Conservation (phyloP, 306 rosid genomes). For the Benincasa hispida region DNA sequence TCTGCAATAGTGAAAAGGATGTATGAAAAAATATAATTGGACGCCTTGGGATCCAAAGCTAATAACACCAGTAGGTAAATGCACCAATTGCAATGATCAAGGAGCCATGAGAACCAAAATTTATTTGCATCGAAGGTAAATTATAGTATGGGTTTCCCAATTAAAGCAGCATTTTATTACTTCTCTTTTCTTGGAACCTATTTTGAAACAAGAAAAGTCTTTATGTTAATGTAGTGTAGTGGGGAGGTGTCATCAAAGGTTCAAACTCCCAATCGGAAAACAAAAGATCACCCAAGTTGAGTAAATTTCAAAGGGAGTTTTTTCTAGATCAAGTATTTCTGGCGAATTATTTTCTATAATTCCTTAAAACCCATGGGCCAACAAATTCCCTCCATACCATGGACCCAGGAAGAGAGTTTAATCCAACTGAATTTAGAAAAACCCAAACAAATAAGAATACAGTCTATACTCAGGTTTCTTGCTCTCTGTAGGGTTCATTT, state of each 20-base stretch:
- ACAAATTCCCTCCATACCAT: not conserved
- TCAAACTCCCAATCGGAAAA: not conserved
- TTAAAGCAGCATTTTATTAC: not conserved
- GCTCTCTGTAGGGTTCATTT: not conserved
- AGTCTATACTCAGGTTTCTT: not conserved
- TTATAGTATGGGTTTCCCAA: not conserved
- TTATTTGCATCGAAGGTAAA: not conserved
- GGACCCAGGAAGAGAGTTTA: not conserved
- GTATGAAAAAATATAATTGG: not conserved
- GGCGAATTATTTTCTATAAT: not conserved
- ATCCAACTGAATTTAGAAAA: not conserved
- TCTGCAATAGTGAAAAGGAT: slow-evolving; percentile 35
- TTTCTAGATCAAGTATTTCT: not conserved
- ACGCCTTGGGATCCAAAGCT: not conserved
- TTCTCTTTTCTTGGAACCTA: not conserved
- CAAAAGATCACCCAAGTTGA: not conserved
- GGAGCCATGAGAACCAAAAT: not conserved
- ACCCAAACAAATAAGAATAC: not conserved
- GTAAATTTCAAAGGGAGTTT: not conserved
- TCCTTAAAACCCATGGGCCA: not conserved
- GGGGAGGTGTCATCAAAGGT: not conserved
- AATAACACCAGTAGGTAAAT: not conserved
- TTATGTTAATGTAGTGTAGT: not conserved
- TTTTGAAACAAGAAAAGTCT: not conserved
- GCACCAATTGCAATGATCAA: not conserved